Evolutionary conservation across 2,329 filamentous ascomycete genomes (phyloP).

Genomic region (Stromatinia cepivora): DNA sequence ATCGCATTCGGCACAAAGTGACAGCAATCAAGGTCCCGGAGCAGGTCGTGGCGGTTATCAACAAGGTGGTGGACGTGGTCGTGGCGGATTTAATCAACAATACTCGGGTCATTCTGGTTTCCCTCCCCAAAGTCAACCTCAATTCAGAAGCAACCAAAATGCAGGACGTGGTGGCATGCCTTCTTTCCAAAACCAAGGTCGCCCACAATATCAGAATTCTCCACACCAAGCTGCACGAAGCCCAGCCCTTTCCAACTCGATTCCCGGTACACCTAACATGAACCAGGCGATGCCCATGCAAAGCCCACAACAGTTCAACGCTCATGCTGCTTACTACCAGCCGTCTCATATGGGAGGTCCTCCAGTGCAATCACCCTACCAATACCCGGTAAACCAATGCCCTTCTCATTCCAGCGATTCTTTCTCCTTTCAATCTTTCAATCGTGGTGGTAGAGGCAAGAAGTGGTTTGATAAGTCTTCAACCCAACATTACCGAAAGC

Average conservation of each 20-base stretch:
- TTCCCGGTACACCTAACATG: slow-evolving; percentile 71
- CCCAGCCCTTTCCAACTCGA: slow-evolving; percentile 64
- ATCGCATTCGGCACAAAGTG: slow-evolving; percentile 76
- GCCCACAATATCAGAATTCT: slow-evolving; percentile 59
- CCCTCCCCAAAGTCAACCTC: slow-evolving; percentile 46
- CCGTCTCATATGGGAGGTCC: slow-evolving; percentile 40
- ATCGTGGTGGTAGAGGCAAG: slow-evolving; percentile 26
- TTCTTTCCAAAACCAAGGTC: slow-evolving; percentile 48
- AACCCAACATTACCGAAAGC: slow-evolving; percentile 31
- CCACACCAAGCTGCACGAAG: slow-evolving; percentile 64
- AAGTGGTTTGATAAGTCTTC: slow-evolving; percentile 37
- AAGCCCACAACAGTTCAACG: slow-evolving; percentile 50
- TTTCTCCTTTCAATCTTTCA: slow-evolving; percentile 25
- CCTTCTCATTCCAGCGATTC: slow-evolving; percentile 40
- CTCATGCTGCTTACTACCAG: slow-evolving; percentile 38
- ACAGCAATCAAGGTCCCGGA: slow-evolving; percentile 59
- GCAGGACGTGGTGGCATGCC: slow-evolving; percentile 54
- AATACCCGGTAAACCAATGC: slow-evolving; percentile 27
- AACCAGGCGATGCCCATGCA: slow-evolving; percentile 65
- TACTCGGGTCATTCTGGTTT: slow-evolving; percentile 52
- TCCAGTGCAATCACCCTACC: slow-evolving; percentile 52
- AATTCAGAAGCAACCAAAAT: slow-evolving; percentile 39
- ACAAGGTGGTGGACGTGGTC: slow-evolving; percentile 56
- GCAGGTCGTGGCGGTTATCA: slow-evolving; percentile 53
- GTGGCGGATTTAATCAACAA: slow-evolving; percentile 57